phyloP scores from a whole-genome alignment of 768 basidiomycete genomes.

The Mrakia gelida region DNA sequence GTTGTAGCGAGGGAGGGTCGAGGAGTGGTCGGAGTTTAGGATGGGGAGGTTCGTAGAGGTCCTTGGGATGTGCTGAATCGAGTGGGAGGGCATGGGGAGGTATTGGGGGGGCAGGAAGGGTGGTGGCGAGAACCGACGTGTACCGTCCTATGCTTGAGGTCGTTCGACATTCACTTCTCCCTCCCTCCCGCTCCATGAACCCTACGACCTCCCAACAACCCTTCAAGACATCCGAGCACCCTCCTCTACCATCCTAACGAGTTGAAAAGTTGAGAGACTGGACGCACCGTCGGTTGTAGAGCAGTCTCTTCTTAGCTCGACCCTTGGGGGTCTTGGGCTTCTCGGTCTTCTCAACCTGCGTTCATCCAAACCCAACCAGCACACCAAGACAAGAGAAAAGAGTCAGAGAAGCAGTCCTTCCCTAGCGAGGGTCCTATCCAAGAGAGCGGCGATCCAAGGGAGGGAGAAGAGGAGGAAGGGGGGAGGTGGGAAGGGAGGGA shows the following conservation, averaged over 20 bases:
- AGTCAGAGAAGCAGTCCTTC: slow-evolving; percentile 2
- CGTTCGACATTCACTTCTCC: background rate
- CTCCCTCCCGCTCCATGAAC: background rate
- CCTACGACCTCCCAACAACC: background rate
- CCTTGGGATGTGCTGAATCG: background rate
- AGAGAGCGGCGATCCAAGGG: background rate
- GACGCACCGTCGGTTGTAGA: slow-evolving; percentile 80
- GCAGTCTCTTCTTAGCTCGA: slow-evolving; percentile 91
- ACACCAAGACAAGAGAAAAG: background rate
- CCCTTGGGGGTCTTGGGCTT: slow-evolving; percentile 98
- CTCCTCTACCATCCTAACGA: background rate
- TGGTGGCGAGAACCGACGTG: background rate
- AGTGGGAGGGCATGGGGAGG: background rate
- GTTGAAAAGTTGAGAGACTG: background rate
- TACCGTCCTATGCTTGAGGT: background rate
- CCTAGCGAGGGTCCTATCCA: background rate
- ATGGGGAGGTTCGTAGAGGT: background rate
- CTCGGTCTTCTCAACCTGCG: slow-evolving; percentile 86
- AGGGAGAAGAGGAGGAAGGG: background rate
- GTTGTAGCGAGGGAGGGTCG: background rate
- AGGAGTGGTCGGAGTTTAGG: background rate
- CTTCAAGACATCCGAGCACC: slow-evolving; percentile 13
- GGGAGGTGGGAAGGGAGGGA: background rate
- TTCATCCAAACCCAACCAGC: slow-evolving; percentile 31
- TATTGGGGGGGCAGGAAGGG: background rate